These are phyloP conservation scores for Pseudocercospora crystallina DNA, from an alignment of 2,329 filamentous ascomycete genomes.

Conservation along the genomic window DNA sequence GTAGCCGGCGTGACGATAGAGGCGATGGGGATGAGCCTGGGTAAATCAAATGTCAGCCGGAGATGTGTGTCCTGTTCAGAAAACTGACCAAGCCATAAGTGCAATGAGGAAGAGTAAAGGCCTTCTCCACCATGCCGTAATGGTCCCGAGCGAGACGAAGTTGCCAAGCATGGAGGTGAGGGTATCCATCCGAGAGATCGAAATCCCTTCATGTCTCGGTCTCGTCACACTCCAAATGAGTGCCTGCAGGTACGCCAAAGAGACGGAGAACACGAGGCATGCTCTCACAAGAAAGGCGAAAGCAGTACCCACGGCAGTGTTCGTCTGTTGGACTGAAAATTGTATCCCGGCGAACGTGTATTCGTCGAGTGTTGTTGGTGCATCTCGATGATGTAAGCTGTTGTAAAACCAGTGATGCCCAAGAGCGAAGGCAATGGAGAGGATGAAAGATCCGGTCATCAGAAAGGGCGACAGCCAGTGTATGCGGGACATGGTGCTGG, in stretches of 20 bases:
- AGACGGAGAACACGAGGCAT: not conserved
- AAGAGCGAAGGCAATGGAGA: not conserved
- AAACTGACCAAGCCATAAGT: not conserved
- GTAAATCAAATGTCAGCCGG: not conserved
- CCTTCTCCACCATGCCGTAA: not conserved
- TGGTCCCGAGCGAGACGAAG: not conserved
- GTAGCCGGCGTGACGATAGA: conserved; percentile 8
- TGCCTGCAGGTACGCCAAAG: not conserved
- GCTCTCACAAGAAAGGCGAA: conserved; percentile 7
- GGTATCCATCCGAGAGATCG: not conserved
- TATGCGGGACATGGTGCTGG: not conserved
- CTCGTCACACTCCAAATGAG: not conserved
- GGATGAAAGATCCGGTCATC: not conserved
- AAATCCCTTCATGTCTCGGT: not conserved
- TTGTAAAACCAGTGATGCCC: conserved; percentile 6
- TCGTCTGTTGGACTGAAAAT: not conserved
- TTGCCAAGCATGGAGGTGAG: not conserved
- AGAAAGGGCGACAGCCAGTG: conserved; percentile 3
- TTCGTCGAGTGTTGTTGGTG: conserved; percentile 1
- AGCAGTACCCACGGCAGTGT: conserved; percentile 8
- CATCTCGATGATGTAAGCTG: not conserved
- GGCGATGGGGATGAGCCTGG: conserved; percentile 6
- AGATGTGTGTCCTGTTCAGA: too few relatives aligned
- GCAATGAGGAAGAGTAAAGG: conserved; percentile 2
- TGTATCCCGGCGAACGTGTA: not conserved